These are phyloP conservation scores for Thalassiosira hispida DNA, from an alignment of 352 stramenopile species.

Conservation along the genomic window DNA sequence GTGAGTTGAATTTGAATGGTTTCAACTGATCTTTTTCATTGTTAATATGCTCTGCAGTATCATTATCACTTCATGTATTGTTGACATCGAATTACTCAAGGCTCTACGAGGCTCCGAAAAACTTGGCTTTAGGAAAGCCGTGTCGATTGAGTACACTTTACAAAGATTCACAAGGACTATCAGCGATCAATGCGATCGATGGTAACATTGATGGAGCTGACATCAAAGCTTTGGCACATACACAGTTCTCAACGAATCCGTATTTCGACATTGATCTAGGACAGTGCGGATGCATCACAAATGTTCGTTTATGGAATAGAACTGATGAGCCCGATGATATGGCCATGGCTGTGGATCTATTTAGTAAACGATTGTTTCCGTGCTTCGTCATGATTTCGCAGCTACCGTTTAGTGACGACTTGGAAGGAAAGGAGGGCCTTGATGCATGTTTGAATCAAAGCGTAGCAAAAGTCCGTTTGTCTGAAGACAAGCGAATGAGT, in stretches of 20 bases:
- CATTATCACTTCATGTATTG: not conserved
- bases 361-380: conserved; percentile 88
- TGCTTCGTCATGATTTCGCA: conserved; percentile 93
- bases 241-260: conserved; percentile 90
- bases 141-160: conserved; percentile 90
- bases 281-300: conserved; percentile 51
- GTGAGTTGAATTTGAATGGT: conserved; percentile 11
- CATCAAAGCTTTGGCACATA: conserved; percentile 89
- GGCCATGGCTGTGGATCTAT: conserved; percentile 85
- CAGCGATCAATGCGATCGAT: conserved; percentile 85
- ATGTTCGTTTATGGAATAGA: conserved; percentile 89
- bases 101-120: conserved; percentile 89
- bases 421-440: conserved; percentile 88
- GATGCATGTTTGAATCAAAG: conserved; percentile 70
- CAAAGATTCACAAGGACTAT: conserved; percentile 84
- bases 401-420: conserved; percentile 87
- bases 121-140: conserved; percentile 87
- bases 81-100: not conserved
- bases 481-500: conserved; percentile 85
- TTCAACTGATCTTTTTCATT: conserved; percentile 4
- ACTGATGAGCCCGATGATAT: conserved; percentile 89
- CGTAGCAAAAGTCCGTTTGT: conserved; percentile 87
- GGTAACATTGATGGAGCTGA: conserved; percentile 87
- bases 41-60: no score
- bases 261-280: conserved; percentile 93